Percentiles rank a stretch among this genome's conserved stretches.
Conservation (phyloP, 2,329 filamentous ascomycete genomes). For the Aspergillus pseudonomiae region DNA sequence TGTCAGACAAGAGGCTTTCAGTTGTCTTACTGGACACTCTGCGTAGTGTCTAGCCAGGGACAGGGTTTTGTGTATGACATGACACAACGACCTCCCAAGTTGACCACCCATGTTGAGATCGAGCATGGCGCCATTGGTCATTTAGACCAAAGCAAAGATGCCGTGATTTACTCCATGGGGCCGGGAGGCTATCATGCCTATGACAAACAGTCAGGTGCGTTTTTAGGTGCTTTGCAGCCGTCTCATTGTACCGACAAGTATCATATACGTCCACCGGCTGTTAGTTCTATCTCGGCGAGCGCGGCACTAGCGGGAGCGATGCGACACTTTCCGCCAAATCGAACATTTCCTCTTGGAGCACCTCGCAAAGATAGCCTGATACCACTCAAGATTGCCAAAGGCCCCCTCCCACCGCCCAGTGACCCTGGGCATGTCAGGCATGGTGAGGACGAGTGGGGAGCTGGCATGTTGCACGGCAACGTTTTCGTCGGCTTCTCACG, state of each 20-base stretch:
- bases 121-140: slow-evolving; percentile 48
- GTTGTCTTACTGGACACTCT: slow-evolving; percentile 47
- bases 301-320: slow-evolving; percentile 24
- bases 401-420: slow-evolving; percentile 27
- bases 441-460: slow-evolving; percentile 51
- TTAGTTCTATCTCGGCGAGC: slow-evolving; percentile 17
- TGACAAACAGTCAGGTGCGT: slow-evolving; percentile 43
- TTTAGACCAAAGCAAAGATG: slow-evolving; percentile 46
- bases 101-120: slow-evolving; percentile 43
- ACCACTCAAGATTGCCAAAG: slow-evolving; percentile 31
- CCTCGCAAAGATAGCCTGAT: slow-evolving; percentile 30
- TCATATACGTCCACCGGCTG: slow-evolving; percentile 37
- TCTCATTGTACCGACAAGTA: slow-evolving; percentile 35
- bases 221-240: slow-evolving; percentile 44
- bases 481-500: slow-evolving; percentile 50
- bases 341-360: slow-evolving; percentile 19
- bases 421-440: slow-evolving; percentile 31
- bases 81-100: slow-evolving; percentile 35
- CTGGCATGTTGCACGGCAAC: slow-evolving; percentile 47
- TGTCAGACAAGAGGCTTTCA: slow-evolving; percentile 51
- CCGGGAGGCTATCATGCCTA: slow-evolving; percentile 47
- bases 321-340: slow-evolving; percentile 25
- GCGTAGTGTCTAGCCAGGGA: slow-evolving; percentile 50
- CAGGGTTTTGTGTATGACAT: slow-evolving; percentile 52
- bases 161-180: slow-evolving; percentile 51